Percentiles rank a stretch among this genome's conserved stretches.
Conservation (phyloP, 371 early-diverging fungal species). For the Apophysomyces variabilis region DNA sequence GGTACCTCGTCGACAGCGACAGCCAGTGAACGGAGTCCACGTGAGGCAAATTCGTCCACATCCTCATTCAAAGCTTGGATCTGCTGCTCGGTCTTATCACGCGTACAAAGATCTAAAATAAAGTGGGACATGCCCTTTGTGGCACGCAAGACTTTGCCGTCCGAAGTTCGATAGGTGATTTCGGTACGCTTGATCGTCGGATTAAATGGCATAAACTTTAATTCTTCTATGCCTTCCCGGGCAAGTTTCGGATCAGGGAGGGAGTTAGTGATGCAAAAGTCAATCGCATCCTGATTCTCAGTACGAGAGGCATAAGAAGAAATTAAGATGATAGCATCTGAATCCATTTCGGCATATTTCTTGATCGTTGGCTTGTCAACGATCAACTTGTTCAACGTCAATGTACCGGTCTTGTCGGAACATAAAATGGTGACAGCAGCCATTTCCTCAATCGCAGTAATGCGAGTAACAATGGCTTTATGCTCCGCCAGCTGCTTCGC, state of each 20-base stretch:
- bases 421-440: conserved; percentile 94
- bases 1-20: conserved; percentile 73
- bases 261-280: conserved; percentile 72
- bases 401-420: conserved; percentile 96
- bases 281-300: conserved; percentile 79
- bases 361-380: conserved; percentile 70
- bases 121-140: conserved; percentile 79
- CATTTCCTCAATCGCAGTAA: conserved; percentile 90
- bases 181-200: conserved; percentile 88
- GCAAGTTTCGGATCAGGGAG: conserved; percentile 60
- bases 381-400: conserved; percentile 91
- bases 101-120: conserved; percentile 71
- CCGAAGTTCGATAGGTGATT: conserved; percentile 67
- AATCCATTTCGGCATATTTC: conserved; percentile 58
- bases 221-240: conserved; percentile 67
- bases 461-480: conserved; percentile 88
- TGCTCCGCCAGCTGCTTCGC: conserved; percentile 91
- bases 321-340: conserved; percentile 62
- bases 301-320: conserved; percentile 71
- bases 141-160: conserved; percentile 65
- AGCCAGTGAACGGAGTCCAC: conserved; percentile 85
- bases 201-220: conserved; percentile 86
- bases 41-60: conserved; percentile 75
- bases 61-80: conserved; percentile 61
- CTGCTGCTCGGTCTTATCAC: conserved; percentile 63